Percentiles rank a stretch among this genome's conserved stretches.
These are phyloP conservation scores for Boletus reticulatus DNA, from an alignment of 768 basidiomycete genomes.

Conservation along the genomic window DNA sequence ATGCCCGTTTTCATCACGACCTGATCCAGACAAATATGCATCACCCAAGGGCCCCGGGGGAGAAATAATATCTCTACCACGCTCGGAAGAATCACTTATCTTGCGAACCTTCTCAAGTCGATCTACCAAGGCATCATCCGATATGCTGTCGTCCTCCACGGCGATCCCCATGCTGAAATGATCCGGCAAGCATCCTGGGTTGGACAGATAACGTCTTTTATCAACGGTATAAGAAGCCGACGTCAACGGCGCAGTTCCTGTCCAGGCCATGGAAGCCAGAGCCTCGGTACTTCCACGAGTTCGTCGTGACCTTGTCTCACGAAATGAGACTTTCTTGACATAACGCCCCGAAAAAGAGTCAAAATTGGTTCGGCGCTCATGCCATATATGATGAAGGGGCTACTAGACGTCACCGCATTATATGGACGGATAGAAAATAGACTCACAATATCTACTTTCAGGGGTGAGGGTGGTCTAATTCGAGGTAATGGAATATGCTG, in stretches of 20 bases:
- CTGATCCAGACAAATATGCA: not conserved
- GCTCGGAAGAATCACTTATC: constrained; percentile 8
- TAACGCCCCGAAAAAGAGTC: not conserved
- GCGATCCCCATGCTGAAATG: constrained; percentile 40
- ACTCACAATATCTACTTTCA: constrained; percentile 27
- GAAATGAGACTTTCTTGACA: not conserved
- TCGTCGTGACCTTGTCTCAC: constrained; percentile 3
- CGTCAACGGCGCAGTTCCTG: constrained; percentile 14
- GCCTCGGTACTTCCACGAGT: constrained; percentile 22
- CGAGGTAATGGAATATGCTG: constrained; percentile 17
- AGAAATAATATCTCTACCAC: not conserved
- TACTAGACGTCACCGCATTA: constrained; percentile 16
- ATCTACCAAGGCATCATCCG: constrained; percentile 49
- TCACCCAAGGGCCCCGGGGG: not conserved
- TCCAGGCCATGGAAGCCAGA: constrained; percentile 35
- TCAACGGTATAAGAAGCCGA: not conserved
- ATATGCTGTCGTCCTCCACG: constrained; percentile 47
- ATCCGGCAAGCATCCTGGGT: not conserved
- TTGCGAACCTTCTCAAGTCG: constrained; percentile 45
- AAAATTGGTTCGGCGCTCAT: constrained; percentile 23
- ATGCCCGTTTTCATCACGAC: not conserved
- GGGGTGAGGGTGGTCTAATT: constrained; percentile 25
- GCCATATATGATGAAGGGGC: constrained; percentile 32
- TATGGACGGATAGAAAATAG: not conserved
- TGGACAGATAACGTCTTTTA: not conserved